These are phyloP conservation scores for Phytopythium chamaehyphon DNA, from an alignment of 352 stramenopile genomes.

Conservation along the genomic window DNA sequence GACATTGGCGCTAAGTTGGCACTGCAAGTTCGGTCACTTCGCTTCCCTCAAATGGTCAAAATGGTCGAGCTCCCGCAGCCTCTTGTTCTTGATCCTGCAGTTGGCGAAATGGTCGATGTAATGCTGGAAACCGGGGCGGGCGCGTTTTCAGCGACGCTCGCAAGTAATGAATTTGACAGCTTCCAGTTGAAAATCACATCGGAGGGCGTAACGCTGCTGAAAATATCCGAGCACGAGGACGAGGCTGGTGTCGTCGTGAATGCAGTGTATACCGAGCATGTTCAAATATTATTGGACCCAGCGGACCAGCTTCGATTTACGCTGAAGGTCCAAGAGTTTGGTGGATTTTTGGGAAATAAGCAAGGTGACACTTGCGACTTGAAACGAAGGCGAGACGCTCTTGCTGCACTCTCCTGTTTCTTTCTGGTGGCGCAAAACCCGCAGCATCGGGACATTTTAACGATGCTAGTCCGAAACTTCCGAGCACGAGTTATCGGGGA, in stretches of 20 bases:
- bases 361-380: constrained; percentile 58
- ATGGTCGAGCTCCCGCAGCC: constrained; percentile 47
- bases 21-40: constrained; percentile 56
- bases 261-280: constrained; percentile 42
- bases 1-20: constrained; percentile 58
- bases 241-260: constrained; percentile 60
- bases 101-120: constrained; percentile 68
- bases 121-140: constrained; percentile 62
- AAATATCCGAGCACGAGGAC: constrained; percentile 69
- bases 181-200: constrained; percentile 78
- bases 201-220: constrained; percentile 48
- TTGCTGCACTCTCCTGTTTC: constrained; percentile 61
- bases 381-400: constrained; percentile 30
- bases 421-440: constrained; percentile 74
- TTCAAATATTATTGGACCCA: constrained; percentile 74
- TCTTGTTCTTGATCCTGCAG: constrained; percentile 52
- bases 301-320: constrained; percentile 61
- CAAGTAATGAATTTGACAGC: constrained; percentile 73
- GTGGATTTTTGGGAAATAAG: constrained; percentile 61
- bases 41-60: constrained; percentile 51
- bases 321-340: constrained; percentile 74
- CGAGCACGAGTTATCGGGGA: constrained; percentile 35
- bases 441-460: constrained; percentile 75
- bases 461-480: constrained; percentile 70
- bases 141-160: constrained; percentile 74